Evolutionary conservation across 2,329 filamentous ascomycete genomes (phyloP).

Genomic region (Exophiala mesophila): DNA sequence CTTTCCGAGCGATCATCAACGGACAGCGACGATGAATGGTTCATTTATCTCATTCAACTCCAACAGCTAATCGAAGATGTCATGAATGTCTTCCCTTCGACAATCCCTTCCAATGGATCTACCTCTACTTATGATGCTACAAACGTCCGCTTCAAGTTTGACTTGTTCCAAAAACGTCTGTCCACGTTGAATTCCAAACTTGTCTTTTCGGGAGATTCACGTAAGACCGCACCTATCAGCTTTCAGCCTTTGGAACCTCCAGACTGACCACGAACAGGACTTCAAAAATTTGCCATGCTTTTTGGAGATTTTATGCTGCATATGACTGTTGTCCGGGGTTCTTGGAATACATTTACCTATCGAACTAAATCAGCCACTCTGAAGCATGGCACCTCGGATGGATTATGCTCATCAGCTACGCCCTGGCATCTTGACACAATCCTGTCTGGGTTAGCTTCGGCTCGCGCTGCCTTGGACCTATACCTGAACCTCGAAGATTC

Average conservation of each 20-base stretch:
- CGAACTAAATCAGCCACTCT: conserved; percentile 14
- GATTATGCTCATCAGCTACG: conserved; percentile 36
- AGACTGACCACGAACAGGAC: not conserved
- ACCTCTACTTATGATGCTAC: not conserved
- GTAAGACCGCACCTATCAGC: conserved; percentile 31
- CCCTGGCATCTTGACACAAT: conserved; percentile 61
- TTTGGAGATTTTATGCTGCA: conserved; percentile 5
- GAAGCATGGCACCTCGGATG: conserved; percentile 16
- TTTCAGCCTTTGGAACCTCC: not conserved
- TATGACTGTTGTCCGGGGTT: not conserved
- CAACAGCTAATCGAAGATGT: conserved; percentile 8
- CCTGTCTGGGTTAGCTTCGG: conserved; percentile 58
- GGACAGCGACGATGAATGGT: not conserved
- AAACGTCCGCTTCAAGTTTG: conserved; percentile 2
- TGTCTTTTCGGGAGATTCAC: not conserved
- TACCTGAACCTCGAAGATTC: conserved; percentile 57
- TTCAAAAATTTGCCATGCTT: not conserved
- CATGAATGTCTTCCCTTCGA: not conserved
- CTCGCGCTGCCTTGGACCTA: conserved; percentile 57
- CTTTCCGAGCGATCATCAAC: not conserved
- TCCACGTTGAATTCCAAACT: not conserved
- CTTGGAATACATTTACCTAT: conserved; percentile 18
- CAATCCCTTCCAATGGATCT: not conserved
- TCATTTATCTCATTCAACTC: conserved; percentile 4
- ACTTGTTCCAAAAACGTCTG: conserved; percentile 5